Conservation (phyloP, 176 grass and related monocot genomes). For the Alloteropsis semialata region DNA sequence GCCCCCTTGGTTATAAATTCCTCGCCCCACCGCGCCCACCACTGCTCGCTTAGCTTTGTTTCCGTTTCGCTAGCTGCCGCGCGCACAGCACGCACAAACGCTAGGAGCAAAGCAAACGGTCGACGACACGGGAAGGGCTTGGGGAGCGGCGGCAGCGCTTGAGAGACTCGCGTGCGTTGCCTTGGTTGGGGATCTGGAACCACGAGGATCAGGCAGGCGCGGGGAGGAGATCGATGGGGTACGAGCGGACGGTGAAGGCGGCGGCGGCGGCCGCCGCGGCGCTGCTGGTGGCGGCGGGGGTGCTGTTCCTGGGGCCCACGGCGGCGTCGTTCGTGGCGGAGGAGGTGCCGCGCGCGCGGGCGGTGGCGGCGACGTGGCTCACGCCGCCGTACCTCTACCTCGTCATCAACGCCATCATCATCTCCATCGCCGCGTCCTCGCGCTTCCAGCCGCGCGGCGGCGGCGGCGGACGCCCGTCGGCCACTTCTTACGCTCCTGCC, state of each 20-base stretch:
- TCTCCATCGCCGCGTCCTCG: slow-evolving; percentile 89
- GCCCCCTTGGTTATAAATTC: slow-evolving; percentile 33
- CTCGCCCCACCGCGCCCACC: background rate
- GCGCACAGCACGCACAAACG: background rate
- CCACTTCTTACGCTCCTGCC: background rate
- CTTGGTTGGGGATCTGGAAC: background rate
- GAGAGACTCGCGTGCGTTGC: too few relatives aligned
- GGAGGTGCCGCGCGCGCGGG: slow-evolving; percentile 63
- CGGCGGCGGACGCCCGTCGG: background rate
- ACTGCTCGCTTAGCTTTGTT: background rate
- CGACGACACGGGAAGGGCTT: background rate
- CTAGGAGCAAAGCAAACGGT: background rate
- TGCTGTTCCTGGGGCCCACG: slow-evolving; percentile 41
- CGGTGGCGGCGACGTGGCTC: slow-evolving; percentile 45
- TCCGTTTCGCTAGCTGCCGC: slow-evolving; percentile 3
- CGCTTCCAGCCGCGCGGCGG: slow-evolving; percentile 40
- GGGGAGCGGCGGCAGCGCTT: background rate
- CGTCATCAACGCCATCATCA: slow-evolving; percentile 93
- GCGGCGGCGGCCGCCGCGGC: slow-evolving; percentile 29
- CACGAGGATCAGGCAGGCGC: too few relatives aligned
- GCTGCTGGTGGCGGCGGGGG: slow-evolving; percentile 37
- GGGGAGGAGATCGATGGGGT: slow-evolving; percentile 36
- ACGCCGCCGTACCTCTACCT: slow-evolving; percentile 90
- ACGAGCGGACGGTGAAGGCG: slow-evolving; percentile 38
- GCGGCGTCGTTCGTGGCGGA: slow-evolving; percentile 38